Evolutionary conservation across 179 eudicot species (phyloP).

Genomic region (Sideroxylon spinosum): DNA sequence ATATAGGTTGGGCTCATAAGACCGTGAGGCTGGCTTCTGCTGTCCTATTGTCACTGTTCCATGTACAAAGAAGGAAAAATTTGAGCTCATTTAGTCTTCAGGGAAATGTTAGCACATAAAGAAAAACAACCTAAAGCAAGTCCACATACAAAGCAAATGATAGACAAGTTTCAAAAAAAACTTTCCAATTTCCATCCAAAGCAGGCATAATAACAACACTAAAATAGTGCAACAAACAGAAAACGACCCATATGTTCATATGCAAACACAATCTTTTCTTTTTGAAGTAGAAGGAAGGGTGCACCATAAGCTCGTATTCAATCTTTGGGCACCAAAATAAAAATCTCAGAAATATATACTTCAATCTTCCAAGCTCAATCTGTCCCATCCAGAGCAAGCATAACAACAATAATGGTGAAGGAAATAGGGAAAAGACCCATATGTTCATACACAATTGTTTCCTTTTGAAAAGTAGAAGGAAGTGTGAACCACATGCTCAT

Average conservation of each 20-base stretch:
- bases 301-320: neutral
- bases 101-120: neutral
- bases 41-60: constrained; percentile 40
- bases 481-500: too few relatives aligned
- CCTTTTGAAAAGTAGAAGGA: too few relatives aligned
- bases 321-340: neutral
- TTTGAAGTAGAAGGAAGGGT: too few relatives aligned
- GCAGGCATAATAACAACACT: neutral
- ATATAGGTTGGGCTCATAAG: constrained; percentile 51
- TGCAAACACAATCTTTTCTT: too few relatives aligned
- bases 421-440: too few relatives aligned
- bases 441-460: too few relatives aligned
- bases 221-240: neutral
- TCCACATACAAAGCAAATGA: neutral
- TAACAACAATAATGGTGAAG: too few relatives aligned
- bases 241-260: too few relatives aligned
- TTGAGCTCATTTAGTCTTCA: constrained; percentile 8
- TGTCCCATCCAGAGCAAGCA: too few relatives aligned
- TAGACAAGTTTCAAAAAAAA: neutral
- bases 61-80: constrained; percentile 11
- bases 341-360: neutral
- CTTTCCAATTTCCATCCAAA: neutral
- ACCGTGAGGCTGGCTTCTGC: constrained; percentile 50
- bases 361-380: neutral
- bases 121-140: constrained; percentile 4